A percentile compares a stretch with the other conserved stretches of the same genome.
These are phyloP conservation scores for Collybia sordida DNA, from an alignment of 768 basidiomycete genomes.

Conservation along the genomic window DNA sequence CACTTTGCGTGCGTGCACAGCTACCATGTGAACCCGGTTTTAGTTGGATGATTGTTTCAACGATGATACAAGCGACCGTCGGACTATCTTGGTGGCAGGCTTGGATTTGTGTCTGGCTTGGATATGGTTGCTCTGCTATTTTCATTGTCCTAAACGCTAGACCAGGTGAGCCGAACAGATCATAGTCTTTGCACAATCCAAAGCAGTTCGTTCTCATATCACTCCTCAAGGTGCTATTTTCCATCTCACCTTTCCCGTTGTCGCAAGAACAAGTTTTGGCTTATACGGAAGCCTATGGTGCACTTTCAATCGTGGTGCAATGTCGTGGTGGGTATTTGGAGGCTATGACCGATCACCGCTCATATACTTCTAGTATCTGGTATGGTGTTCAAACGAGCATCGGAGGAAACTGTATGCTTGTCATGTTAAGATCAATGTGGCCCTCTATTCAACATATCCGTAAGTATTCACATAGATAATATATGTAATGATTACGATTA, in stretches of 20 bases:
- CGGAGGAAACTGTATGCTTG: constrained; percentile 75
- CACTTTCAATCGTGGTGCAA: constrained; percentile 71
- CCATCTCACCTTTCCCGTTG: constrained; percentile 77
- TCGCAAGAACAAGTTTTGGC: constrained; percentile 75
- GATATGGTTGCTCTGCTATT: constrained; percentile 56
- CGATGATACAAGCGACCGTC: constrained; percentile 56
- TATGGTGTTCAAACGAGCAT: constrained; percentile 82
- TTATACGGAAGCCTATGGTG: constrained; percentile 80
- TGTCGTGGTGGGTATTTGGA: constrained; percentile 57
- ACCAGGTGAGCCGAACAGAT: constrained; percentile 38
- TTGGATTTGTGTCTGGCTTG: constrained; percentile 78
- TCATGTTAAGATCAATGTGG: constrained; percentile 77
- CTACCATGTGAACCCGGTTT: not conserved
- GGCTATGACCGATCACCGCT: not conserved
- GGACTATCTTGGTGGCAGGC: constrained; percentile 85
- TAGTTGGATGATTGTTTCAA: constrained; percentile 77
- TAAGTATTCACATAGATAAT: constrained; percentile 27
- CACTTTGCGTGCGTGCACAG: constrained; percentile 3
- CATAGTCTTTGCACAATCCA: no score
- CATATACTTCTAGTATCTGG: constrained; percentile 52
- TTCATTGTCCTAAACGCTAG: constrained; percentile 79
- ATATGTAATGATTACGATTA: not conserved
- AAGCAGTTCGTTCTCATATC: no score
- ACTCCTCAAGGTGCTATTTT: constrained; percentile 55
- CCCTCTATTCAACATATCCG: constrained; percentile 68